Evolutionary conservation across 768 basidiomycete species (phyloP), one percentile per base, ranked within the genome.

Genomic region (Russula abietina): DNA sequence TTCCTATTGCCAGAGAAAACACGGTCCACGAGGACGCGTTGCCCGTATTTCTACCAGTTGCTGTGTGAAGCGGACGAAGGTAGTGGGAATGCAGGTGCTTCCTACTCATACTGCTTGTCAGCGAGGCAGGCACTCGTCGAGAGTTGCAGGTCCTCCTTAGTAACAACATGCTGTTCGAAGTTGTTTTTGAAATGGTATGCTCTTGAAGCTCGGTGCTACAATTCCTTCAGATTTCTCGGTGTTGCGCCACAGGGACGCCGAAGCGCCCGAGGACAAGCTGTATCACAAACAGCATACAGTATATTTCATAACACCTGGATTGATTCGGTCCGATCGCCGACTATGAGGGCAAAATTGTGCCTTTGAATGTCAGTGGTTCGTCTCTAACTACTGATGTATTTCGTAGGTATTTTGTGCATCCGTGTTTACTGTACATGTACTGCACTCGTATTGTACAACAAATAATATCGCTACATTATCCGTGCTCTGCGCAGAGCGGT

Each of bases 1-100:
- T 28, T 6, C 57, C 62, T 6, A 66, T 16, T 19, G 53, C 38
- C 24, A 66, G 12, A 3, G 48, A 62, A 14, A 59, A 39, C 14
- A 26, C 38, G 17, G 41, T 55, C 19, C 41, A 43, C 26, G 46
- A 17, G 22, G 38, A 3, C 12, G 38, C 5, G 2, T 19, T 46
- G 30, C 19, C 39, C 14, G 12, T 16, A 3, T 43, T 28, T 16
- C 24, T 28, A 24, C 45, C 32, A 7, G 51, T 38, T 46, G 45
- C 36, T 39, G 52, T 49, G 19, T 24, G 17, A 28, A 63, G 30
- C 45, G 8, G 36, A 17, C 57, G 52, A 19, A n/a, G 16, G 30
- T 39, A 3, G 22, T 39, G 33, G 6, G 33, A 9, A 32, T 4
- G 33, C 33, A 36, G 22, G 10, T 6, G 22, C 38, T 19, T 30